phyloP scores from a whole-genome alignment of 768 basidiomycete genomes.

The Chlorophyllum brunneum region DNA sequence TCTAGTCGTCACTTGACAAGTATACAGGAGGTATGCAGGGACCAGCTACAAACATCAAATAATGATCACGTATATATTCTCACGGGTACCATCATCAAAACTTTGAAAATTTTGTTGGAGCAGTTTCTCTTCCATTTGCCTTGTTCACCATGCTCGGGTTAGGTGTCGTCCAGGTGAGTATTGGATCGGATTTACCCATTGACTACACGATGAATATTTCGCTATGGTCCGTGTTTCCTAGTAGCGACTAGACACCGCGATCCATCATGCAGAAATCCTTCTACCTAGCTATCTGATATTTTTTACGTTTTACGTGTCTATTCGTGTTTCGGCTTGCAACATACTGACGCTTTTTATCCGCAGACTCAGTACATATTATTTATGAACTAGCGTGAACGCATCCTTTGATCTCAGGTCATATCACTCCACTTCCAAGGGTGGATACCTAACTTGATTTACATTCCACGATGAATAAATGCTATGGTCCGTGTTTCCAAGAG shows the following conservation, averaged over 20 bases:
- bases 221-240: slow-evolving; percentile 99
- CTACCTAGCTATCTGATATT: slow-evolving; percentile 70
- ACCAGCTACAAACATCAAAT: too few species aligned
- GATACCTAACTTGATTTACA: slow-evolving; percentile 29
- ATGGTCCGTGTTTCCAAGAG: slow-evolving; percentile 95
- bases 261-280: slow-evolving; percentile 63
- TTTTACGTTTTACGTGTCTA: slow-evolving; percentile 1
- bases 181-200: slow-evolving; percentile 15
- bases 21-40: too few species aligned
- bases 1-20: too few species aligned
- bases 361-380: too few species aligned
- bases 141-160: background rate
- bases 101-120: background rate
- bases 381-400: too few species aligned
- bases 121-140: background rate
- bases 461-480: slow-evolving; percentile 35
- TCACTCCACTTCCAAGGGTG: too few species aligned
- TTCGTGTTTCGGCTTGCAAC: too few species aligned
- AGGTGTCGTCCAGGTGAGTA: too few species aligned
- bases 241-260: slow-evolving; percentile 92
- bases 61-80: background rate
- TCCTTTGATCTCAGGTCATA: too few species aligned
- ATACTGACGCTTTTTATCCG: too few species aligned
- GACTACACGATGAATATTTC: slow-evolving; percentile 53
- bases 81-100: background rate